phyloP scores from a whole-genome alignment of 192 early-diverging fungal species.

The Dissophora globulifera region DNA sequence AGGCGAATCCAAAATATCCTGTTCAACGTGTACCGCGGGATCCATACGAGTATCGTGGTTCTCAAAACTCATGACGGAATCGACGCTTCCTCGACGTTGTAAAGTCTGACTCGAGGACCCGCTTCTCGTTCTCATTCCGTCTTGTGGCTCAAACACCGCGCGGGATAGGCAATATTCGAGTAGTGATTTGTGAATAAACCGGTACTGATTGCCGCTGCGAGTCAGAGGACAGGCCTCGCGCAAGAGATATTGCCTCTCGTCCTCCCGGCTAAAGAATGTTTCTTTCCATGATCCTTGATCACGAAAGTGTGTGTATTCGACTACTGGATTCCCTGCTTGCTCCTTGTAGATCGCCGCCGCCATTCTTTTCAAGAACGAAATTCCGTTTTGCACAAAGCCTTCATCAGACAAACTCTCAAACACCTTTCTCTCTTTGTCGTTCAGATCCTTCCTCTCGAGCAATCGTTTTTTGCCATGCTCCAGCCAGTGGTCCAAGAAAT shows the following conservation, averaged over 20 bases:
- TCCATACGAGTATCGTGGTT: neutral
- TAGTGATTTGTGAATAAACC: neutral
- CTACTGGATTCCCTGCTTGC: neutral
- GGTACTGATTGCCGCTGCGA: constrained; percentile 4
- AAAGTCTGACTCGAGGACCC: neutral
- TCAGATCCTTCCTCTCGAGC: no score
- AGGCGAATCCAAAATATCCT: neutral
- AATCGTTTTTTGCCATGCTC: no score
- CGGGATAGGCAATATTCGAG: constrained; percentile 1
- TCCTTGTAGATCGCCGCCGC: no score
- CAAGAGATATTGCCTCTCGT: neutral
- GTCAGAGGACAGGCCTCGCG: neutral
- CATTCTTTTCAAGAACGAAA: no score
- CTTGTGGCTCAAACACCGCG: neutral
- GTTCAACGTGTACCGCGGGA: neutral
- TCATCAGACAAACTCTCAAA: no score
- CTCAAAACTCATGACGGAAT: neutral
- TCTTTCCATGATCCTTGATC: neutral
- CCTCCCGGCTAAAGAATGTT: neutral
- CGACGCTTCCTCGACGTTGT: neutral
- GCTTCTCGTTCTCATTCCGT: neutral
- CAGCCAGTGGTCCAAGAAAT: no score
- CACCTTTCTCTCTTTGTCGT: no score
- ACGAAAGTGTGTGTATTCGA: neutral
- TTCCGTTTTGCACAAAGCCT: no score